These are phyloP conservation scores for Phytophthora hybrid DNA, from an alignment of 352 stramenopile species.

Conservation along the genomic window DNA sequence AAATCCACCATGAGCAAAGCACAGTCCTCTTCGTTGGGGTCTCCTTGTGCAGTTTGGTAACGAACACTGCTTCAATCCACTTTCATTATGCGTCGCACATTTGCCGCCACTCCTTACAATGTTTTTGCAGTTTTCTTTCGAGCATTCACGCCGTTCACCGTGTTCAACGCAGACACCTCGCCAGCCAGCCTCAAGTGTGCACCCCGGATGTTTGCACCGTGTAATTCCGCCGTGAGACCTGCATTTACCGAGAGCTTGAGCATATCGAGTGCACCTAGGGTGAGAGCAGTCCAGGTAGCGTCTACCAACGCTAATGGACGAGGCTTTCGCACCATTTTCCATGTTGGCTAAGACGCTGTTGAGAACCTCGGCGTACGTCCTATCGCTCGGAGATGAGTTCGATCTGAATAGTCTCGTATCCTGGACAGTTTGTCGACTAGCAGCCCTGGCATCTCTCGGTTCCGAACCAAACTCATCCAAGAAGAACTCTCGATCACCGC, in stretches of 20 bases:
- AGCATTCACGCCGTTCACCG: conserved; percentile 22
- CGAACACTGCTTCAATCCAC: conserved; percentile 19
- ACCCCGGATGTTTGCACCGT: conserved; percentile 19
- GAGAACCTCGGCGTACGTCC: neutral
- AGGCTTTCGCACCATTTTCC: neutral
- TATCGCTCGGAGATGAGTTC: conserved; percentile 21
- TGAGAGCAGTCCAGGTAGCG: conserved; percentile 25
- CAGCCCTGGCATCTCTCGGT: neutral
- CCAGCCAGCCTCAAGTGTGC: conserved; percentile 10
- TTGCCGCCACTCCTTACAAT: conserved; percentile 17
- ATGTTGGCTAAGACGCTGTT: neutral
- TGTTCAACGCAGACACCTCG: conserved; percentile 19
- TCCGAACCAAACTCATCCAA: conserved; percentile 12
- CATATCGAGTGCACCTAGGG: conserved; percentile 22
- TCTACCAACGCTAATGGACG: neutral
- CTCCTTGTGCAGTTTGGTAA: conserved; percentile 21
- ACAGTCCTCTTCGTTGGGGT: conserved; percentile 26
- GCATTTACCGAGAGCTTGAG: conserved; percentile 27
- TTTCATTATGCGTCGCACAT: conserved; percentile 16
- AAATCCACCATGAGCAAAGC: conserved; percentile 25
- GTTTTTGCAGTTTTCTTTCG: conserved; percentile 21
- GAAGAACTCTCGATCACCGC: conserved; percentile 16
- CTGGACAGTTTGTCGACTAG: neutral
- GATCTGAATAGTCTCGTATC: neutral
- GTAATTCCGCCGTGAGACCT: conserved; percentile 29